These are phyloP conservation scores for Phoenix roebelenii DNA, from an alignment of 176 grass and related monocot genomes.

Conservation along the genomic window DNA sequence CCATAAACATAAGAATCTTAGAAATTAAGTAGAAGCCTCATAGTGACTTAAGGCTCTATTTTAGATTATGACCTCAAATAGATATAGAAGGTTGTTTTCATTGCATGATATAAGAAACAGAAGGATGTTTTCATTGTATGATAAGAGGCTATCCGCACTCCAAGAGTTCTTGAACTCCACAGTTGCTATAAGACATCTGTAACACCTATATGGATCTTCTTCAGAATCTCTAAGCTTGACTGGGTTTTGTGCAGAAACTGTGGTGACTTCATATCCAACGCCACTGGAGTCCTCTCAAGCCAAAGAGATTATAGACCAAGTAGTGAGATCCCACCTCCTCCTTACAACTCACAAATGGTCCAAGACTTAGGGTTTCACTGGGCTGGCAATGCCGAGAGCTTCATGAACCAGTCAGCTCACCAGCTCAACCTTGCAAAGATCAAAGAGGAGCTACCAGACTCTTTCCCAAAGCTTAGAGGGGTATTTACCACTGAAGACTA, in stretches of 20 bases:
- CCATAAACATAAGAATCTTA: not conserved
- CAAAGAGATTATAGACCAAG: slow-evolving; percentile 25
- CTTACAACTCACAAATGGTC: slow-evolving; percentile 44
- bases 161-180: too few species aligned
- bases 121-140: too few species aligned
- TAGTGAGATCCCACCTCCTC: slow-evolving; percentile 18
- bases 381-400: slow-evolving; percentile 15
- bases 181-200: too few species aligned
- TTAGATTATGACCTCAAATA: too few species aligned
- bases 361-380: slow-evolving; percentile 87
- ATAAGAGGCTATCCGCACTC: too few species aligned
- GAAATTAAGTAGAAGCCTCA: too few species aligned
- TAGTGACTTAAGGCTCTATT: too few species aligned
- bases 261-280: slow-evolving; percentile 23
- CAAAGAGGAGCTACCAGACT: slow-evolving; percentile 32
- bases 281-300: slow-evolving; percentile 22
- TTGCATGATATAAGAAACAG: too few species aligned
- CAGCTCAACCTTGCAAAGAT: slow-evolving; percentile 23
- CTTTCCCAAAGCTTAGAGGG: slow-evolving; percentile 8
- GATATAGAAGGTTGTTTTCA: too few species aligned
- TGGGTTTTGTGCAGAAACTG: slow-evolving; percentile 26
- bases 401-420: slow-evolving; percentile 22
- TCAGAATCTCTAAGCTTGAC: not conserved
- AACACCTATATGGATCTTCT: too few species aligned
- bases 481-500: slow-evolving; percentile 2